Evolutionary conservation across 192 early-diverging fungal species (phyloP).

Genomic region (Rhizoclosmatium sp.): DNA sequence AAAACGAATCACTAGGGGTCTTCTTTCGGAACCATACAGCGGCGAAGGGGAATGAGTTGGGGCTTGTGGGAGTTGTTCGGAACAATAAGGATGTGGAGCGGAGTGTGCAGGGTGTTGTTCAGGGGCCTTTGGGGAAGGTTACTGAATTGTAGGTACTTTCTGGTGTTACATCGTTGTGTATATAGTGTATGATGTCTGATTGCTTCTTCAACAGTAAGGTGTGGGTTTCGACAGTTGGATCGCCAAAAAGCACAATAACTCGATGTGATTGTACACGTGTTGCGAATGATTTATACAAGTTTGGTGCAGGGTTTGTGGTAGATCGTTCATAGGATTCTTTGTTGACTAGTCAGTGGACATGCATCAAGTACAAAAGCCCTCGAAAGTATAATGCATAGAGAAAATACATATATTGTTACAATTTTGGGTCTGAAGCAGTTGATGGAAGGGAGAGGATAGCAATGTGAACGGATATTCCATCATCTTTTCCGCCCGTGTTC

Average conservation of each 20-base stretch:
- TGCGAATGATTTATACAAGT: neutral
- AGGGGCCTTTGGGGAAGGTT: neutral
- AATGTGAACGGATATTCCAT: no score
- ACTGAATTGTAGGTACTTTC: slow-evolving; percentile 17
- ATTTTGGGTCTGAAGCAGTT: no score
- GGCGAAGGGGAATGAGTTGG: slow-evolving; percentile 7
- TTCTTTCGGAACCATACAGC: slow-evolving; percentile 35
- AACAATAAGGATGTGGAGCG: slow-evolving; percentile 26
- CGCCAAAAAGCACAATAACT: slow-evolving; percentile 7
- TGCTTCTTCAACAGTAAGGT: neutral
- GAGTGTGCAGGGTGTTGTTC: slow-evolving; percentile 26
- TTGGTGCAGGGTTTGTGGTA: no score
- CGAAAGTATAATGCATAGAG: no score
- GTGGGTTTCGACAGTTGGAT: slow-evolving; percentile 10
- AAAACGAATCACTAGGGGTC: slow-evolving; percentile 8
- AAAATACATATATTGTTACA: no score
- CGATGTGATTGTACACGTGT: neutral
- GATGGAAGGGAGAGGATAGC: no score
- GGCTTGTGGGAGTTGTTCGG: slow-evolving; percentile 21
- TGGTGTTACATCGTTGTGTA: neutral
- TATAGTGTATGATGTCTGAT: neutral
- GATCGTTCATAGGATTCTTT: no score
- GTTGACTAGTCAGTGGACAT: no score
- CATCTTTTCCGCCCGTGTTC: no score
- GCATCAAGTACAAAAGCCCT: no score